Evolutionary conservation across 148 eudicot genomes (phyloP).

Genomic region (Camellia granthamiana): DNA sequence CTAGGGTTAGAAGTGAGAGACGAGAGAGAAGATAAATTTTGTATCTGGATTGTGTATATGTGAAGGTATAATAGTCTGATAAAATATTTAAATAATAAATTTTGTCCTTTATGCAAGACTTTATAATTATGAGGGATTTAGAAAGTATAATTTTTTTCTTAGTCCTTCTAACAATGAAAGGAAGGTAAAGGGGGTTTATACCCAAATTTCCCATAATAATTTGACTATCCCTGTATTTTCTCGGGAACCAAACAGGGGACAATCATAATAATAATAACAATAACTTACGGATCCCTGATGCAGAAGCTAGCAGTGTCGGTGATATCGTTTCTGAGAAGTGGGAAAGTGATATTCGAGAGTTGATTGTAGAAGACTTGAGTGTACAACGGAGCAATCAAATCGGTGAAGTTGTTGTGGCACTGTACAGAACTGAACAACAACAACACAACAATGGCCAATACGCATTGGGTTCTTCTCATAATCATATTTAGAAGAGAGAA

Average conservation of each 20-base stretch:
- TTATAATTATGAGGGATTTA: too few species aligned
- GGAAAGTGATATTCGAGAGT: slow-evolving; percentile 34
- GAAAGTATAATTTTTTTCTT: too few species aligned
- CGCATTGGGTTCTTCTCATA: background rate
- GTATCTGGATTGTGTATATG: too few species aligned
- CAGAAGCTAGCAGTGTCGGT: slow-evolving; percentile 36
- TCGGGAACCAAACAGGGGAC: background rate
- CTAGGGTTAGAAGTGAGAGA: too few species aligned
- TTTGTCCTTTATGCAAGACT: too few species aligned
- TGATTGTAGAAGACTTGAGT: slow-evolving; percentile 25
- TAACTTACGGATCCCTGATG: slow-evolving; percentile 37
- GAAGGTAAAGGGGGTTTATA: too few species aligned
- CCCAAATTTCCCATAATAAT: too few species aligned
- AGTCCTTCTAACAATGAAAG: too few species aligned
- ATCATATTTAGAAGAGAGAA: background rate
- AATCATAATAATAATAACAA: background rate
- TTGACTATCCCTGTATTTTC: background rate
- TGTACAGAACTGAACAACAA: slow-evolving; percentile 14
- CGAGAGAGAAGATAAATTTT: too few species aligned
- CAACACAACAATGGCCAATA: background rate
- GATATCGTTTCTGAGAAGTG: slow-evolving; percentile 20
- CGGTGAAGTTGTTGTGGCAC: slow-evolving; percentile 31
- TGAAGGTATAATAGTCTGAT: too few species aligned
- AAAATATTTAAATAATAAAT: too few species aligned
- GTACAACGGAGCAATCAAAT: slow-evolving; percentile 9